Conservation (phyloP, 148 eudicot species). For the Talinum fruticosum region DNA sequence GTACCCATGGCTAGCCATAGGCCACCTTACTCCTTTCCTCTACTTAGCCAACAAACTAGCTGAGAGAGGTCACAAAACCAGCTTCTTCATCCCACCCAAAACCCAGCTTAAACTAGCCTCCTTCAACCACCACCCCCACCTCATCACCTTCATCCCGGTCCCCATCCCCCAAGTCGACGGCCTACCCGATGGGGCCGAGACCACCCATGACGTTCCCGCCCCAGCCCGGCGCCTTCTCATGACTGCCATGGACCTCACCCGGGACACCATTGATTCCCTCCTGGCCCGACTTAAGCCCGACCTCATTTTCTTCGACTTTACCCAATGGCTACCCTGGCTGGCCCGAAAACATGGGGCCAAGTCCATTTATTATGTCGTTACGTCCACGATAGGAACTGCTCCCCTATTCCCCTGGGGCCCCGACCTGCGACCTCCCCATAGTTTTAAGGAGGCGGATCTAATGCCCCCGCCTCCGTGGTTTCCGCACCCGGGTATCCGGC, state of each 20-base stretch:
- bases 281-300: constrained; percentile 29
- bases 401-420: background rate
- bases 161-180: constrained; percentile 37
- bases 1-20: constrained; percentile 48
- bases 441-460: background rate
- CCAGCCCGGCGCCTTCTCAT: constrained; percentile 14
- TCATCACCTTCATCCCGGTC: constrained; percentile 35
- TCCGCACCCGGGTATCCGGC: background rate
- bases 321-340: constrained; percentile 40
- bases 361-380: constrained; percentile 14
- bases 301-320: constrained; percentile 34
- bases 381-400: constrained; percentile 8
- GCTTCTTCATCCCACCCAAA: constrained; percentile 29
- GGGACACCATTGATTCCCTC: constrained; percentile 18
- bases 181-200: constrained; percentile 36
- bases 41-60: constrained; percentile 40
- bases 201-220: constrained; percentile 33
- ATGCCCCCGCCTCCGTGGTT: constrained; percentile 14
- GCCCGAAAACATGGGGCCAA: constrained; percentile 28
- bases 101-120: constrained; percentile 25
- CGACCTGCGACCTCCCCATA: background rate
- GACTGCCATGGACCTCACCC: constrained; percentile 39
- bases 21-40: constrained; percentile 38
- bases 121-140: constrained; percentile 35
- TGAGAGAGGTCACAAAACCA: constrained; percentile 31